These are phyloP conservation scores for Cryptosporidium muris DNA, from an alignment of 169 alveolate genomes.

Conservation along the genomic window DNA sequence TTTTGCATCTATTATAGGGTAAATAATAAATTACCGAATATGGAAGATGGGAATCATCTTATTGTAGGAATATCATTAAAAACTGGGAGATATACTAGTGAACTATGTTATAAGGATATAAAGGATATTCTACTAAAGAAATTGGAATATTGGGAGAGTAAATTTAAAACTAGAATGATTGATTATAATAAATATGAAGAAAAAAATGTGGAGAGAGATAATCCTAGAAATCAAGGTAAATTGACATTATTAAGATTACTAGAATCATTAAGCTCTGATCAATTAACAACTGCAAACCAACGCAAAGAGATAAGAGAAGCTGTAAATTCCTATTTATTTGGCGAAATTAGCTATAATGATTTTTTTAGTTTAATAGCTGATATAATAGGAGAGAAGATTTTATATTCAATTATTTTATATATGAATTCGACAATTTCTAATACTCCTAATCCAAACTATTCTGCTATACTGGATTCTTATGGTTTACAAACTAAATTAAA, in stretches of 20 bases:
- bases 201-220: constrained; percentile 75
- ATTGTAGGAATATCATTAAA: constrained; percentile 45
- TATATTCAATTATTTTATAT: constrained; percentile 4
- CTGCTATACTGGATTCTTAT: constrained; percentile 39
- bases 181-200: background rate
- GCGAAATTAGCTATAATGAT: constrained; percentile 86
- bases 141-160: constrained; percentile 27
- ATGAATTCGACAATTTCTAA: background rate
- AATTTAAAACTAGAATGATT: constrained; percentile 18
- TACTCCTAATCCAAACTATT: constrained; percentile 9
- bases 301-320: constrained; percentile 88
- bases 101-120: background rate
- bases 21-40: background rate
- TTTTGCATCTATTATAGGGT: constrained; percentile 41
- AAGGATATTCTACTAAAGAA: constrained; percentile 5
- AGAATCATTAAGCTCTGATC: constrained; percentile 85
- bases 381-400: constrained; percentile 79
- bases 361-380: constrained; percentile 85
- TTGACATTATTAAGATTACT: constrained; percentile 83
- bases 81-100: constrained; percentile 3
- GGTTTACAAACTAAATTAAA: constrained; percentile 10
- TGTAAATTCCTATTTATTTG: constrained; percentile 85
- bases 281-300: constrained; percentile 88
- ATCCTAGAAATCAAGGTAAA: too few species aligned
- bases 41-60: background rate